phyloP scores from a whole-genome alignment of 768 basidiomycete genomes.

The Tulasnella sp. region DNA sequence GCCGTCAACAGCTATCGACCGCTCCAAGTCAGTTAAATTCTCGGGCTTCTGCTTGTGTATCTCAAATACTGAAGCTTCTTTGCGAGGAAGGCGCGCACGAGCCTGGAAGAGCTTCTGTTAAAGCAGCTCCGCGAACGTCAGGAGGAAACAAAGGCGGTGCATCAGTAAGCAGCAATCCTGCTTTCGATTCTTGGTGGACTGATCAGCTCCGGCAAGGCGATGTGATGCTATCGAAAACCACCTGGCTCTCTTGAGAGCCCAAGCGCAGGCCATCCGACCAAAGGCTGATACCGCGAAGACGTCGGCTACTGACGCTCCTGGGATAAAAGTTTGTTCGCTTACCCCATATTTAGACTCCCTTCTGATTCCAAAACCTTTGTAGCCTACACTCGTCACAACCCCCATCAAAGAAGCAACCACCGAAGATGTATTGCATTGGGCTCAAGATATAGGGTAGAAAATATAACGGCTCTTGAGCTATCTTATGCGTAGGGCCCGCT shows the following conservation, averaged over 20 bases:
- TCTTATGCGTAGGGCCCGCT: too few relatives aligned
- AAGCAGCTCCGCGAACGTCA: conserved; percentile 62
- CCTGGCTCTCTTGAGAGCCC: conserved; percentile 29
- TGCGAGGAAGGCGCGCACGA: conserved; percentile 53
- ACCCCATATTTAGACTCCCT: background rate
- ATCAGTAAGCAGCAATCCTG: conserved; percentile 39
- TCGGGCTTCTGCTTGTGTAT: background rate
- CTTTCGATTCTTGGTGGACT: background rate
- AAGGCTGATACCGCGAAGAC: background rate
- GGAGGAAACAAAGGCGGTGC: conserved; percentile 59
- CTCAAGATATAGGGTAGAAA: background rate
- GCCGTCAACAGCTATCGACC: conserved; percentile 84
- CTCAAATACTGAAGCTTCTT: background rate
- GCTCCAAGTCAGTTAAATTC: conserved; percentile 49
- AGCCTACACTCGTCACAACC: too few relatives aligned
- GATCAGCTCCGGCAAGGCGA: conserved; percentile 37
- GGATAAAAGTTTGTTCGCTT: background rate
- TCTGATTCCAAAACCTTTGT: background rate
- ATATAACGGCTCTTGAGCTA: too few relatives aligned
- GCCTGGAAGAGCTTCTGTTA: conserved; percentile 73
- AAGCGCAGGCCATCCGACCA: background rate
- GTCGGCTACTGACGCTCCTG: background rate
- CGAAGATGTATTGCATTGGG: background rate
- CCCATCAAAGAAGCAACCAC: background rate
- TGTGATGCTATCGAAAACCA: conserved; percentile 60